Evolutionary conservation across 2,329 filamentous ascomycete genomes (phyloP).

Genomic region (Aspergillus novoparasiticus): DNA sequence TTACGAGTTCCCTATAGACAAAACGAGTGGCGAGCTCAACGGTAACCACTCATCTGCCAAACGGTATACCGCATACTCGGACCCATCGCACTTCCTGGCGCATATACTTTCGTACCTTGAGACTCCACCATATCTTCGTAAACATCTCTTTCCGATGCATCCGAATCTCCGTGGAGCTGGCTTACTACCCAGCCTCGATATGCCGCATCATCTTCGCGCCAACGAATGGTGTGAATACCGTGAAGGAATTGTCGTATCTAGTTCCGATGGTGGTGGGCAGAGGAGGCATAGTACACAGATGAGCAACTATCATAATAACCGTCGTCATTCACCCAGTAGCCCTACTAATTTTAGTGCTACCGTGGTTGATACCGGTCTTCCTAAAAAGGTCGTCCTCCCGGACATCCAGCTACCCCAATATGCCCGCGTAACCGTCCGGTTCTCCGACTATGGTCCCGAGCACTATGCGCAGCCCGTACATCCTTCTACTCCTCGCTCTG

Average conservation of each 20-base stretch:
- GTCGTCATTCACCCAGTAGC: conserved; percentile 20
- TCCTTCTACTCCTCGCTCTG: conserved; percentile 69
- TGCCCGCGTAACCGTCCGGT: conserved; percentile 73
- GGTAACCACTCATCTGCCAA: conserved; percentile 22
- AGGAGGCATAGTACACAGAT: conserved; percentile 28
- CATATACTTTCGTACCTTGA: conserved; percentile 82
- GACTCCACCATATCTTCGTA: conserved; percentile 79
- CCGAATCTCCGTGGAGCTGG: conserved; percentile 75
- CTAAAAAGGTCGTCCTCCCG: conserved; percentile 54
- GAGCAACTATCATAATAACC: conserved; percentile 30
- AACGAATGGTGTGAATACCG: conserved; percentile 79
- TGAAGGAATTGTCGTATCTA: conserved; percentile 68
- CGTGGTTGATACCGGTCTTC: conserved; percentile 55
- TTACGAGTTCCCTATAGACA: conserved; percentile 34
- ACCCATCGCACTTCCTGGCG: conserved; percentile 77
- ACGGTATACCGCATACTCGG: conserved; percentile 65
- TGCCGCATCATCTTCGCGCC: conserved; percentile 78
- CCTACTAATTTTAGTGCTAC: conserved; percentile 18
- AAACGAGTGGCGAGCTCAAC: conserved; percentile 11
- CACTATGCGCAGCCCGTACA: conserved; percentile 62
- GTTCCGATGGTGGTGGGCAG: conserved; percentile 35
- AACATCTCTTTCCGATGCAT: conserved; percentile 74
- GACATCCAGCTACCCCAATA: conserved; percentile 64
- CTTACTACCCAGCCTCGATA: conserved; percentile 74
- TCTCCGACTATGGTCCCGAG: conserved; percentile 47